Evolutionary conservation across 163 green algal species (phyloP).

Genomic region (Scenedesmus sp.): DNA sequence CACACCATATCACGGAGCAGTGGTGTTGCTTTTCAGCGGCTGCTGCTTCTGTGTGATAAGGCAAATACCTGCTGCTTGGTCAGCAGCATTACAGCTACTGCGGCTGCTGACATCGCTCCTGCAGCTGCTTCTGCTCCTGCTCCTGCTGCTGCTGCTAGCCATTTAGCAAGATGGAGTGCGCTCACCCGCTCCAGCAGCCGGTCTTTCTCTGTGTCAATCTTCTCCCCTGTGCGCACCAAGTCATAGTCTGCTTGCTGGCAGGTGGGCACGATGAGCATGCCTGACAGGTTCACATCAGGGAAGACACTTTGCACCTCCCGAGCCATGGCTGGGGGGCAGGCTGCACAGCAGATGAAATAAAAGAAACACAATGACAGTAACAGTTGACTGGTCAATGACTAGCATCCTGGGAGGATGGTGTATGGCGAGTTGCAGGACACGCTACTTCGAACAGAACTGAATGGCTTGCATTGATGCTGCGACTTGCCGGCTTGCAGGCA

Average conservation of each 20-base stretch:
- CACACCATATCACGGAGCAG: no score
- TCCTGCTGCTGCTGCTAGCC: background rate
- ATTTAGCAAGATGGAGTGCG: no score
- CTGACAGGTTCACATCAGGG: conserved; percentile 61
- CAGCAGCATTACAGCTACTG: no score
- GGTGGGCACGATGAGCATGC: conserved; percentile 90
- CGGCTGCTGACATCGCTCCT: background rate
- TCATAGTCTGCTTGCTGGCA: conserved; percentile 91
- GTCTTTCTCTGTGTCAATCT: conserved; percentile 95
- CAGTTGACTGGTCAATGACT: background rate
- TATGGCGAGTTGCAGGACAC: no score
- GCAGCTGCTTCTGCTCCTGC: background rate
- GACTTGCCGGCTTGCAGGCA: no score
- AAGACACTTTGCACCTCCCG: conserved; percentile 88
- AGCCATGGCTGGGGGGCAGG: conserved; percentile 77
- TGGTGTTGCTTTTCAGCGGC: no score
- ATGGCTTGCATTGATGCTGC: no score
- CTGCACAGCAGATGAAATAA: conserved; percentile 62
- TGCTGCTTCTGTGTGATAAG: no score
- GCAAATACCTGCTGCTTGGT: no score
- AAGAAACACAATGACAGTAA: background rate
- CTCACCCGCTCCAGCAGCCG: conserved; percentile 86
- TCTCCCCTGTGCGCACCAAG: conserved; percentile 88
- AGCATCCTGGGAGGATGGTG: background rate
- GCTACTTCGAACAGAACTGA: no score